Percentiles rank a stretch among this genome's conserved stretches.
phyloP scores from a whole-genome alignment of 2,329 filamentous ascomycete species.

The Monosporascus sp. region DNA sequence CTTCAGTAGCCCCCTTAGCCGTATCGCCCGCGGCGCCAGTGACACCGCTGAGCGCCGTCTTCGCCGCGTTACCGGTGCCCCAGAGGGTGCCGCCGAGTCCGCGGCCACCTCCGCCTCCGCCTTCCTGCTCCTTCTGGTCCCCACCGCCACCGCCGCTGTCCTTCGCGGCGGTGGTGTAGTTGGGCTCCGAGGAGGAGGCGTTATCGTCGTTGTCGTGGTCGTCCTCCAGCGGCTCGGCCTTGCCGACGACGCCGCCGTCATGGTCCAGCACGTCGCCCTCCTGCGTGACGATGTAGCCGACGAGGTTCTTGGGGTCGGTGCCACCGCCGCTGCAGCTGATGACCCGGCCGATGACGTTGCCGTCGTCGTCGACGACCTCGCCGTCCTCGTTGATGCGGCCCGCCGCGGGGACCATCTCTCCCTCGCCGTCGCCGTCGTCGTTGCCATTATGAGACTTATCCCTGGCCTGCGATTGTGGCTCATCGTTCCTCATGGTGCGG shows the following conservation, averaged over 20 bases:
- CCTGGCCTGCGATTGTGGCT: background rate
- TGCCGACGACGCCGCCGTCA: conserved; percentile 25
- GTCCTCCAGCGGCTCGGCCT: conserved; percentile 28
- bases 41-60: conserved; percentile 14
- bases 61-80: conserved; percentile 16
- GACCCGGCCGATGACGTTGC: conserved; percentile 39
- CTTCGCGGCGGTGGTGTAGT: conserved; percentile 24
- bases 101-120: conserved; percentile 1
- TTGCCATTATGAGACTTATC: background rate
- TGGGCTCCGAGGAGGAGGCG: conserved; percentile 17
- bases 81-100: conserved; percentile 15
- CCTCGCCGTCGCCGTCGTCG: conserved; percentile 22
- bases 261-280: conserved; percentile 29
- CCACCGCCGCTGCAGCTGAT: conserved; percentile 14
- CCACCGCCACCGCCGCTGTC: conserved; percentile 3
- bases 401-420: conserved; percentile 30
- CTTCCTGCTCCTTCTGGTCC: conserved; percentile 2
- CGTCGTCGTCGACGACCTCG: conserved; percentile 51
- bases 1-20: conserved; percentile 17
- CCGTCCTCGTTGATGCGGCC: conserved; percentile 45
- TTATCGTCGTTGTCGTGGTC: background rate
- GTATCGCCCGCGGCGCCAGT: conserved; percentile 16
- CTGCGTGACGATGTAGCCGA: conserved; percentile 29
- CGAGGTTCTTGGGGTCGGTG: conserved; percentile 19
- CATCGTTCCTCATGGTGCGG: conserved; percentile 17